Conservation (phyloP, 2,329 filamentous ascomycete species). For the Verticillium dahliae region DNA sequence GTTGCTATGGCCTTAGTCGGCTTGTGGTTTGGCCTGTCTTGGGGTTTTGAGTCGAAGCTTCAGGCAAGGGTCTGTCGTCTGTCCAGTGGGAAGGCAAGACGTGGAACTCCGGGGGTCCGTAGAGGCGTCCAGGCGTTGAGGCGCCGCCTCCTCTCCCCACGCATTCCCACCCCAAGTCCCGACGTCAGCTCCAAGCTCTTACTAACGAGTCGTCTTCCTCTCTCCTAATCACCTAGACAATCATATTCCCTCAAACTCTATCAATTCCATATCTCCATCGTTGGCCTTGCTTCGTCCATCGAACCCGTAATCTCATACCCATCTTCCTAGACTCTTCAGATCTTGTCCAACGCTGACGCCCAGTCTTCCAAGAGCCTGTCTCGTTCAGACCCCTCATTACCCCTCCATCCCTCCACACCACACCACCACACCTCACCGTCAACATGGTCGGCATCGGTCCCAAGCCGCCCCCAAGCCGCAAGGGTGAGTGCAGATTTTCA, state of each 20-base stretch:
- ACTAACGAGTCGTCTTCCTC: neutral
- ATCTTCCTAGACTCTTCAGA: neutral
- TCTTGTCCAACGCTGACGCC: neutral
- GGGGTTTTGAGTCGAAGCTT: neutral
- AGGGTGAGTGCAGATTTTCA: constrained; percentile 51
- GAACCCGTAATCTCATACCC: neutral
- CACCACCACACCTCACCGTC: constrained; percentile 9
- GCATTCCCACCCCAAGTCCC: neutral
- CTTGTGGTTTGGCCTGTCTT: neutral
- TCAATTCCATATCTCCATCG: neutral
- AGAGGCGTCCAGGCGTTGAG: neutral
- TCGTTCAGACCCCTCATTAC: neutral
- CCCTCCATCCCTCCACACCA: neutral
- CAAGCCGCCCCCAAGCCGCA: constrained; percentile 45
- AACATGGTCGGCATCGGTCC: constrained; percentile 47
- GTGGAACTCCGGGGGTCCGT: neutral
- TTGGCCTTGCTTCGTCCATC: neutral
- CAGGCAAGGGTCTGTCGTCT: neutral
- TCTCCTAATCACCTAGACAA: neutral
- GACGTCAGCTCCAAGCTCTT: neutral
- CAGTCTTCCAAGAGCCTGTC: neutral
- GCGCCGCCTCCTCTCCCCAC: neutral
- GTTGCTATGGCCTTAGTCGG: neutral
- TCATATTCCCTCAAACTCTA: neutral
- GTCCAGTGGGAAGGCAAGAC: neutral